Evolutionary conservation across 2,329 filamentous ascomycete genomes (phyloP).

Genomic region (Fusarium continuum): DNA sequence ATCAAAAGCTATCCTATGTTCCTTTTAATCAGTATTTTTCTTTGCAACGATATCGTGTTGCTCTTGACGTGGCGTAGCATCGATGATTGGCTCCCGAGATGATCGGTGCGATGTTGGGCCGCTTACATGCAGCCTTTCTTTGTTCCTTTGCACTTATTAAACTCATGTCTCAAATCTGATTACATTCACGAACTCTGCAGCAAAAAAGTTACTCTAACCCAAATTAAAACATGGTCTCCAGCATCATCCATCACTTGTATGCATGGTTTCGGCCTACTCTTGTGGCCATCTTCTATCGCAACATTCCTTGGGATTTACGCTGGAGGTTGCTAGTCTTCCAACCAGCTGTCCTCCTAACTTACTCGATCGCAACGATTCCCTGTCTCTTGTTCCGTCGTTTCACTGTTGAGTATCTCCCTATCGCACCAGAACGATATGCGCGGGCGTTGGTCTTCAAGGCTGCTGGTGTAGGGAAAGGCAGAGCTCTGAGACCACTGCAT

Average conservation of each 20-base stretch:
- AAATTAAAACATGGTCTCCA: neutral
- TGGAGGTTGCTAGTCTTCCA: conserved; percentile 56
- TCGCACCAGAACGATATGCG: conserved; percentile 39
- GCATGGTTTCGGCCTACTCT: conserved; percentile 42
- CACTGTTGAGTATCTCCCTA: conserved; percentile 47
- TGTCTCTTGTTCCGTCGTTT: conserved; percentile 52
- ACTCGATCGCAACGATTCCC: conserved; percentile 48
- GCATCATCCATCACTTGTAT: conserved; percentile 22
- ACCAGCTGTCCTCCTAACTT: conserved; percentile 51
- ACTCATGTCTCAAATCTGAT: neutral
- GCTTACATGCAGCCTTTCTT: conserved; percentile 6
- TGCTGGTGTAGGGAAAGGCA: conserved; percentile 15
- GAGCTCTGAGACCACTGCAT: conserved; percentile 52
- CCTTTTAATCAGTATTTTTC: too few species aligned
- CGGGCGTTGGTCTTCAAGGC: conserved; percentile 50
- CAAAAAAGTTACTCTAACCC: accelerated
- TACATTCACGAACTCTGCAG: too few species aligned
- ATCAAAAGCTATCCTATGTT: too few species aligned
- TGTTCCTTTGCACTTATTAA: neutral
- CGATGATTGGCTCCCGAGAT: neutral
- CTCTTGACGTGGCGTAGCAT: neutral
- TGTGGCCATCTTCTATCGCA: conserved; percentile 49
- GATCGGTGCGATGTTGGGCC: conserved; percentile 19
- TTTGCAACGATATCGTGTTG: too few species aligned
- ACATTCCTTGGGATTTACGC: conserved; percentile 51